These are phyloP conservation scores for Hemileia vastatrix DNA, from an alignment of 1,284 basidiomycete species.

Conservation along the genomic window DNA sequence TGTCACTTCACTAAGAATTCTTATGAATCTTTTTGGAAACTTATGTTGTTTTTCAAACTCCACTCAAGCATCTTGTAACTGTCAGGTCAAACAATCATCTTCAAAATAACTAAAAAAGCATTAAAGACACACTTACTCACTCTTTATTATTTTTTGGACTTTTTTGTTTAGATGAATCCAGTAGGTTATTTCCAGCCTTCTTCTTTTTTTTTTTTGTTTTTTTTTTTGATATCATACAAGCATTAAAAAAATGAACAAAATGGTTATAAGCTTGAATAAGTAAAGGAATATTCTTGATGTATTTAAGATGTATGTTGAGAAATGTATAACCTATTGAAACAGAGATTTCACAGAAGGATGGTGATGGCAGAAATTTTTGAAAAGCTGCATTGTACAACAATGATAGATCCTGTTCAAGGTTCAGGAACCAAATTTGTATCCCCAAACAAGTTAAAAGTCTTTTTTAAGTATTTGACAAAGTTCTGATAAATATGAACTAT, in stretches of 20 bases:
- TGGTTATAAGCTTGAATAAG: background rate
- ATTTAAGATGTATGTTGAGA: background rate
- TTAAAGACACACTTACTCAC: no score
- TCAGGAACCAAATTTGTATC: conserved; percentile 5
- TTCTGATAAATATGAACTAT: background rate
- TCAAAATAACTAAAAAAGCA: no score
- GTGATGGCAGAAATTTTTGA: conserved; percentile 6
- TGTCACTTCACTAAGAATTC: background rate
- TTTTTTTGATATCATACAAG: no score
- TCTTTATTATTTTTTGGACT: no score
- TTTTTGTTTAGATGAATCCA: no score
- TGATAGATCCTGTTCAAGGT: background rate
- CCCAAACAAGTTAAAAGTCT: background rate
- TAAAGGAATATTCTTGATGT: background rate
- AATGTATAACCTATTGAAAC: background rate
- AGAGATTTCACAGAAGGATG: background rate
- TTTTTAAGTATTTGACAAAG: background rate
- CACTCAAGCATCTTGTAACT: no score
- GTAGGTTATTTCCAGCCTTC: no score
- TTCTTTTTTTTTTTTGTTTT: no score
- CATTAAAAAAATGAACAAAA: background rate
- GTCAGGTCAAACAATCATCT: no score
- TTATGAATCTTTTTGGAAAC: background rate
- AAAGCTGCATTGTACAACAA: conserved; percentile 5
- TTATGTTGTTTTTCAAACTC: no score